Base-by-base conservation (phyloP, 1,139 yeast genomes). In the Hansenula lynferdii region DNA sequence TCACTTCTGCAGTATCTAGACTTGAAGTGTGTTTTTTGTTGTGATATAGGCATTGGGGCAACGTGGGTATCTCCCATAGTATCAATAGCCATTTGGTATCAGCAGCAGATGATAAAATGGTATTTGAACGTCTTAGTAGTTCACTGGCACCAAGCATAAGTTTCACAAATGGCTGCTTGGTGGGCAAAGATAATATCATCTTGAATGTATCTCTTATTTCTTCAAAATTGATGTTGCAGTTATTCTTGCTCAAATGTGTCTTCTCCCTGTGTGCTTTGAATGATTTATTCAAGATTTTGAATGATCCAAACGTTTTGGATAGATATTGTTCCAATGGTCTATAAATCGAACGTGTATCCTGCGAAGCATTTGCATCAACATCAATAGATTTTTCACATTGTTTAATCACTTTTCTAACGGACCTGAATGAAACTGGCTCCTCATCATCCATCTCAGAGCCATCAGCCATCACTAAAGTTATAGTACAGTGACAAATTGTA, bases 1-100 rank as follows among this genome's bases (percentile, higher is more conserved):
- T 72, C 11, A 82, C 68, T 48, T 79, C 84, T 0, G 74, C 70
- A 0, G 69, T 59, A 24, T 72, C 72, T 28, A 67, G 59, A 7
- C 28, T 24, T 6, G 42, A 36, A 9, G 57, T 30, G 14, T 38
- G 32, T 17, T 34, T 42, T 42, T 47, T 31, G 49, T 55, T 53
- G 50, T 56, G 51, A 61, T 54, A 57, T 27, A 80, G 59, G 8
- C 80, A 69, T 25, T 66, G 62, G 5, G 72, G 61, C 8, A 82
- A 57, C 14, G 72, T 67, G 0, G 92, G 92, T 17, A 78, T 71
- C 42, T 80, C 85, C 39, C 80, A 57, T n/a, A 82, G 55, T 4
- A 83, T 72, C 17, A 82, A 57, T 1, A 82, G 48, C 83, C 85
- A 81, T 34, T 64, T 54, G 28, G 75, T 59, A 9, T 70, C 58